Percentiles rank a stretch among this genome's conserved stretches.
Conservation (phyloP, 2,329 filamentous ascomycete species). For the Anthostomella pinea region DNA sequence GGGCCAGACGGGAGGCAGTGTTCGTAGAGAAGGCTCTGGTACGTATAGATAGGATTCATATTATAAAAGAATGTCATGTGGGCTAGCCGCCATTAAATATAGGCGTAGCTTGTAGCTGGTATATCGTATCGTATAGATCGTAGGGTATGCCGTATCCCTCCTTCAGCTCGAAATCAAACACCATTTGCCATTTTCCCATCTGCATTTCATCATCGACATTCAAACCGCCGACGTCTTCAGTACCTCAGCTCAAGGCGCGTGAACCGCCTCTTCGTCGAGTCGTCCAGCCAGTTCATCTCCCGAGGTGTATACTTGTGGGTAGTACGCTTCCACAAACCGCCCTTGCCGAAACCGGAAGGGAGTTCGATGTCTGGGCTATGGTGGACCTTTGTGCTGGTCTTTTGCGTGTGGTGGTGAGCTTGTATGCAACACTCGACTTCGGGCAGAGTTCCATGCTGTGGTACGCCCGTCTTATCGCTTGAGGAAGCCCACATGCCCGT, state of each 20-base stretch:
- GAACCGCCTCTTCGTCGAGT: conserved; percentile 24
- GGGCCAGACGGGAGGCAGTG: neutral
- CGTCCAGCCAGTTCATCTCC: conserved; percentile 26
- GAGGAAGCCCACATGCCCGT: too few species aligned
- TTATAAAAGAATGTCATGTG: conserved; percentile 5
- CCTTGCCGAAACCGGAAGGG: conserved; percentile 12
- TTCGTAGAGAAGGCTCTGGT: neutral
- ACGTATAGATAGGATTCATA: neutral
- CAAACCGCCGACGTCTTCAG: conserved; percentile 8
- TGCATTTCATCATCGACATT: neutral
- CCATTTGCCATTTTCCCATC: too few species aligned
- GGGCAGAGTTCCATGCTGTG: too few species aligned
- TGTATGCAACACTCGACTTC: too few species aligned
- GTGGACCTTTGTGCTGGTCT: conserved; percentile 1
- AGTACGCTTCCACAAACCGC: conserved; percentile 25
- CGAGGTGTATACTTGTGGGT: neutral
- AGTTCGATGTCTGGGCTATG: conserved; percentile 5
- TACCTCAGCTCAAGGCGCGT: conserved; percentile 25
- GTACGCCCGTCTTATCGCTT: too few species aligned
- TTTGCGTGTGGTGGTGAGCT: conserved; percentile 3
- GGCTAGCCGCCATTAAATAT: conserved; percentile 13
- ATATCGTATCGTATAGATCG: neutral
- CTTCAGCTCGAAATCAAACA: too few species aligned
- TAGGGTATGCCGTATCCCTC: conserved; percentile 4
- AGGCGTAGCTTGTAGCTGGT: conserved; percentile 1